Base-by-base conservation (phyloP, 2,329 filamentous ascomycete genomes). In the Tolypocladium inflatum region DNA sequence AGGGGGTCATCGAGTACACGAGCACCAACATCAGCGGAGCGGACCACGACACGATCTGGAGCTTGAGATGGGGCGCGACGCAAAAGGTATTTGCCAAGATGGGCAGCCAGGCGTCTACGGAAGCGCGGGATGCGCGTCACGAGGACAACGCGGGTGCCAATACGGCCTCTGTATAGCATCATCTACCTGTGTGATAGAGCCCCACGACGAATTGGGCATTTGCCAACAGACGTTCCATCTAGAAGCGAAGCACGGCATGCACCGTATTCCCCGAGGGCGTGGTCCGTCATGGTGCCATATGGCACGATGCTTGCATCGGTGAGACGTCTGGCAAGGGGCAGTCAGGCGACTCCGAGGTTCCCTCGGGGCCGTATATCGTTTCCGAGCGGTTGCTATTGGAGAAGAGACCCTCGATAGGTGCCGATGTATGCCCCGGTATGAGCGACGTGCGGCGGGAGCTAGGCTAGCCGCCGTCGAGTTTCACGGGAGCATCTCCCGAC, bases 41-140 rank as follows among this genome's bases (percentile, higher is more conserved):
- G 10, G 67, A 71, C 50, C 70, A 71, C 48, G 64, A 69, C 52
- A 50, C 53, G 3, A 61, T 68, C 33, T 68, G 67, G 67, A 41
- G 56, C 37, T 42, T 68, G 54, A 58, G 43, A 55, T 65, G 56
- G 55, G 63, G 62, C 2, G 60, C 57, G 2, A 39, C 56, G 3
- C 58, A 61, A 53, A 63, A 59, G 38, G 62, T 68, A 5, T 65
- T 65, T 58, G 48, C 48, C 13, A 56, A 57, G 39, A 42, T 65
- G 17, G 55, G 60, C 15, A n/a, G 21, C 38, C 23, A 43, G 26
- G n/a, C 9, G 26, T 10, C 17, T 21, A 10, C 0, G 17, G 53
- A 42, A 33, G 35, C 9, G 17, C 13, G 4, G 19, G 23, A 23
- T 23, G 23, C 11, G 48, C 48, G 35, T 11, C 17, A 51, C 48